Evolutionary conservation across 306 rosid genomes (phyloP), one percentile per base, ranked within the genome.

Genomic region (Inga laurina): DNA sequence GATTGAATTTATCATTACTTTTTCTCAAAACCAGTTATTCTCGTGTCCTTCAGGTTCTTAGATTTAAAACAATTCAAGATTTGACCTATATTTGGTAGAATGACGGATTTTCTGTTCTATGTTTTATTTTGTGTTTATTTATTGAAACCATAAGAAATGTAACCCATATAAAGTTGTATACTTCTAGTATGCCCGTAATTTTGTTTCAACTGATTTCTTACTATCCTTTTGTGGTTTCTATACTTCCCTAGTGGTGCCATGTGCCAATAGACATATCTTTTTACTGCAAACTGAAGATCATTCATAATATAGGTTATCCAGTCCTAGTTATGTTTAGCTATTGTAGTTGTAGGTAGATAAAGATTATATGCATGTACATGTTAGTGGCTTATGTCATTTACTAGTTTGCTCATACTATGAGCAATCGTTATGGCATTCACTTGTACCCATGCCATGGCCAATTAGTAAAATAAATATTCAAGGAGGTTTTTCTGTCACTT

Each of bases 121-220:
- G 16, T 16, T 78, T 13, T 67, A 3, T 67, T 21, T 19, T 35
- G 9, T 66, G 12, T 34, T 57, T 76, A 68, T 32, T 35, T 18
- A 79, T 79, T 21, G 15, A 51, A 78, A 67, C 65, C 30, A 61
- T 66, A 10, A 44, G 24, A 78, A 32, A 57, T 78, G 39, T 66
- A 66, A 34, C 48, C 15, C 15, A 37, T 24, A 14, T 34, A 51
- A 62, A 35, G 30, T 51, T 21, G 10, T 51, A 8, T 34, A 72
- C 13, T 49, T 51, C 37, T 46, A 78, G 54, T 34, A 32, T 65
- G 66, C 34, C 39, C 24, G n/a, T 49, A 10, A 67, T 79, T 32
- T 68, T 68, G 56, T 68, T 67, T 65, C 21, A 66, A 51, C 34
- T 12, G 15, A 21, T 51, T 12, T 43, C 15, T 76, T 34, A 59